A percentile compares a stretch with the other conserved stretches of the same genome.
phyloP scores from a whole-genome alignment of 1,139 yeast species.

The Hyphopichia burtonii region DNA sequence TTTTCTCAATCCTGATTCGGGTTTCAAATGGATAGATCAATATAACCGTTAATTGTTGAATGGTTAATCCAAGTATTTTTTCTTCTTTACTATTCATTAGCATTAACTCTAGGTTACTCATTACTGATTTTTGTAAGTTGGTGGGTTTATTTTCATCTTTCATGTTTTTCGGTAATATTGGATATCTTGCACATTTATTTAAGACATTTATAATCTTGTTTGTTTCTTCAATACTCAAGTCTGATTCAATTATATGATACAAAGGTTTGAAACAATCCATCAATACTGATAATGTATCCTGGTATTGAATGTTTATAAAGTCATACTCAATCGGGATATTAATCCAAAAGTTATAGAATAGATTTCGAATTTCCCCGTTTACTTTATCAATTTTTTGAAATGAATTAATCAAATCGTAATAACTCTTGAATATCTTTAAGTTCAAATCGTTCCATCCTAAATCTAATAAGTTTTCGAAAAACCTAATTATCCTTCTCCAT shows the following conservation, averaged over 20 bases:
- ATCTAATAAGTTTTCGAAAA: constrained; percentile 37
- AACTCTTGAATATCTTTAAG: constrained; percentile 50
- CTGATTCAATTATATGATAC: constrained; percentile 31
- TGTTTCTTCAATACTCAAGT: constrained; percentile 30
- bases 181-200: constrained; percentile 64
- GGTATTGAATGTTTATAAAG: constrained; percentile 51
- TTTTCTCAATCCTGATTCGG: constrained; percentile 49
- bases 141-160: constrained; percentile 53
- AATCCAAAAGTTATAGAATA: constrained; percentile 65
- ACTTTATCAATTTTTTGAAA: constrained; percentile 15
- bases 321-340: constrained; percentile 58
- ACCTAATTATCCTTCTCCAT: constrained; percentile 56
- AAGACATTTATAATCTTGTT: constrained; percentile 46
- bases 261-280: constrained; percentile 51
- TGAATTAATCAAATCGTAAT: constrained; percentile 44
- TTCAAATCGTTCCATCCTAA: constrained; percentile 49
- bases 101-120: constrained; percentile 42
- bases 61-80: constrained; percentile 41
- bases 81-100: constrained; percentile 18
- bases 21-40: constrained; percentile 60
- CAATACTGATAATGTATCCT: constrained; percentile 54
- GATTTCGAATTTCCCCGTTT: constrained; percentile 28
- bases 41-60: constrained; percentile 54
- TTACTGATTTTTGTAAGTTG: constrained; percentile 50
- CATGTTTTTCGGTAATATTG: constrained; percentile 52